Conservation (phyloP, 441 rosid genomes). For the Hura crepitans region DNA sequence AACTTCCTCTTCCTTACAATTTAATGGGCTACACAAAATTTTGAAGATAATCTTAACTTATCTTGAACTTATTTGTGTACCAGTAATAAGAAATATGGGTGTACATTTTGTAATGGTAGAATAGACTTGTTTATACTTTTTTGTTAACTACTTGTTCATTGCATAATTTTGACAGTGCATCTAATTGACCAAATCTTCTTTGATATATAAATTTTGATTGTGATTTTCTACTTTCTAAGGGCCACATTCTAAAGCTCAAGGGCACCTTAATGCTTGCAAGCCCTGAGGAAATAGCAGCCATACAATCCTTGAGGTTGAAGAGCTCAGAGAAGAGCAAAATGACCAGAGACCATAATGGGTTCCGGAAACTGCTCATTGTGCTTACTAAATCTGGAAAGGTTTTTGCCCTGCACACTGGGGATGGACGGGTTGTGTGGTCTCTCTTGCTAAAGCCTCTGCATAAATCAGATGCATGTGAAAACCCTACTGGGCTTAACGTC, state of each 20-base stretch:
- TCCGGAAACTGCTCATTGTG: conserved; percentile 80
- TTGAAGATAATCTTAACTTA: no score
- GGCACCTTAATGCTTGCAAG: conserved; percentile 94
- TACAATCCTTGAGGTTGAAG: conserved; percentile 80
- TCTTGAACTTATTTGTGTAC: no score
- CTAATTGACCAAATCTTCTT: conserved; percentile 14
- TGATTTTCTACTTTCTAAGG: conserved; percentile 44
- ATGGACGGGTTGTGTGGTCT: conserved; percentile 94
- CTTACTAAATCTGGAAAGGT: conserved; percentile 85
- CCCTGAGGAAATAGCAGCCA: conserved; percentile 84
- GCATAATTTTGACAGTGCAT: conserved; percentile 9
- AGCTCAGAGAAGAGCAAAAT: conserved; percentile 91
- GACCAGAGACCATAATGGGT: conserved; percentile 98
- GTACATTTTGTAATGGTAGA: not conserved
- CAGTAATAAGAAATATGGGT: no score
- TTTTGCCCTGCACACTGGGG: conserved; percentile 96
- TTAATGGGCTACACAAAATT: no score
- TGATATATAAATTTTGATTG: conserved; percentile 15
- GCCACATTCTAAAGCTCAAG: conserved; percentile 87
- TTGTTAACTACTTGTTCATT: not conserved
- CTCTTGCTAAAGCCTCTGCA: conserved; percentile 53
- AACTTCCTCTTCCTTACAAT: no score
- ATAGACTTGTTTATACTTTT: not conserved
- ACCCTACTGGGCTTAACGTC: conserved; percentile 56
- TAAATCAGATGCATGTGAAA: conserved; percentile 57